These are phyloP conservation scores for Talaromyces islandicus DNA, from an alignment of 2,329 filamentous ascomycete genomes.

Conservation along the genomic window DNA sequence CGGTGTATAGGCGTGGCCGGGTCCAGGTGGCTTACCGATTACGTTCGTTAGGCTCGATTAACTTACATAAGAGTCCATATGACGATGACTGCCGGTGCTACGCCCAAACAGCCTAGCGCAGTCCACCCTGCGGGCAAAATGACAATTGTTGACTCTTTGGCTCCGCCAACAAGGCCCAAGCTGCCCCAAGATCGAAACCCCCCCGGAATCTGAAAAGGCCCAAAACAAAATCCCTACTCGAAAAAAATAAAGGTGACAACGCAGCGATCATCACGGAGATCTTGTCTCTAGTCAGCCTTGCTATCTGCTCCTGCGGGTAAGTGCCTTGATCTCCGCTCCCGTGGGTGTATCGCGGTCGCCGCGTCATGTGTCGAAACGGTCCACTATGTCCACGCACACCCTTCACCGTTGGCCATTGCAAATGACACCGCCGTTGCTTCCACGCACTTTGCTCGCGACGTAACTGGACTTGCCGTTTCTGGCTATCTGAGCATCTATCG, in stretches of 20 bases:
- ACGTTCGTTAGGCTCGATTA: no score
- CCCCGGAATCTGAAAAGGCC: background rate
- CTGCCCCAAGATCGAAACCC: background rate
- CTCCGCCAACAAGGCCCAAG: background rate
- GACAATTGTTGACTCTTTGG: background rate
- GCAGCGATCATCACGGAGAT: background rate
- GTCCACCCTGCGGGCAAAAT: background rate
- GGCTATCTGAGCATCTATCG: slow-evolving; percentile 1
- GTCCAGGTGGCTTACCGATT: no score
- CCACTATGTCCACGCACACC: slow-evolving; percentile 35
- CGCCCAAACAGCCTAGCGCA: background rate
- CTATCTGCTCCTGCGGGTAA: background rate
- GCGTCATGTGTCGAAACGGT: background rate
- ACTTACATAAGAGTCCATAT: no score
- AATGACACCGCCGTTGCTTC: slow-evolving; percentile 26
- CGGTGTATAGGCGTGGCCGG: no score
- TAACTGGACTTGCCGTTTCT: slow-evolving; percentile 10
- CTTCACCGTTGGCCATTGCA: slow-evolving; percentile 11
- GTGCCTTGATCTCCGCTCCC: background rate
- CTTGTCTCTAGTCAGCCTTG: background rate
- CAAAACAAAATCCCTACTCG: background rate
- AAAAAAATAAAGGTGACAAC: background rate
- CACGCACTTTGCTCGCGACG: slow-evolving; percentile 30
- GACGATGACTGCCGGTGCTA: background rate
- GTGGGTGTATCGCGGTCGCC: background rate